phyloP scores from a whole-genome alignment of 495 filamentous ascomycete species.

The Lepraria neglecta region DNA sequence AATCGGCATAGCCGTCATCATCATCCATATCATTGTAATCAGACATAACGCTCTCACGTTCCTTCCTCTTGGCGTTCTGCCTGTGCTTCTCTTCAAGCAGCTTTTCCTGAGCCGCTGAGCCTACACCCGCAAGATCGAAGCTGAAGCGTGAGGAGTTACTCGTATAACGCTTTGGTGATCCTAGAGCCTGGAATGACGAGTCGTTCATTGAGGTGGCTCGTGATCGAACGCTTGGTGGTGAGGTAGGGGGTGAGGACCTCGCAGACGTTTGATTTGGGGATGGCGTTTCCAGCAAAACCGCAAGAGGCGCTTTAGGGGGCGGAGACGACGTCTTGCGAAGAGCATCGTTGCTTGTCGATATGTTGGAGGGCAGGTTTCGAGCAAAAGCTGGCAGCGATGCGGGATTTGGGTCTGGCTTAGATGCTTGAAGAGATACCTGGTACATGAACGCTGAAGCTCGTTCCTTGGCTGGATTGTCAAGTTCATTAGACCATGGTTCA shows the following conservation, averaged over 20 bases:
- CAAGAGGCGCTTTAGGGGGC: conserved; percentile 31
- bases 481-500: conserved; percentile 43
- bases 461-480: conserved; percentile 37
- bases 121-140: conserved; percentile 78
- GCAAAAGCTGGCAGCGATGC: conserved; percentile 46
- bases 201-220: conserved; percentile 46
- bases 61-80: conserved; percentile 52
- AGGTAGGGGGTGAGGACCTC: conserved; percentile 31
- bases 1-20: conserved; percentile 49
- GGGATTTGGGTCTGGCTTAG: conserved; percentile 33
- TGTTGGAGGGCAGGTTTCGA: conserved; percentile 41
- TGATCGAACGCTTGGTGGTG: conserved; percentile 39
- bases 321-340: conserved; percentile 11
- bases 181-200: conserved; percentile 36
- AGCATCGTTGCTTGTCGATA: conserved; percentile 17
- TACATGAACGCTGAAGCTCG: conserved; percentile 42
- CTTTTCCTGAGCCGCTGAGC: conserved; percentile 71
- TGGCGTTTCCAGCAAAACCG: conserved; percentile 33
- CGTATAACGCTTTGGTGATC: conserved; percentile 66
- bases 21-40: conserved; percentile 58
- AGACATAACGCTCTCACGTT: conserved; percentile 32
- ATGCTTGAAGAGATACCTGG: conserved; percentile 37
- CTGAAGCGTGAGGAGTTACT: conserved; percentile 86
- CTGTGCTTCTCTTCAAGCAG: conserved; percentile 80
- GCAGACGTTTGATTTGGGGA: conserved; percentile 37